Evolutionary conservation across 441 rosid genomes (phyloP), one percentile per base, ranked within the genome.

Genomic region (Raphanus hybrid): DNA sequence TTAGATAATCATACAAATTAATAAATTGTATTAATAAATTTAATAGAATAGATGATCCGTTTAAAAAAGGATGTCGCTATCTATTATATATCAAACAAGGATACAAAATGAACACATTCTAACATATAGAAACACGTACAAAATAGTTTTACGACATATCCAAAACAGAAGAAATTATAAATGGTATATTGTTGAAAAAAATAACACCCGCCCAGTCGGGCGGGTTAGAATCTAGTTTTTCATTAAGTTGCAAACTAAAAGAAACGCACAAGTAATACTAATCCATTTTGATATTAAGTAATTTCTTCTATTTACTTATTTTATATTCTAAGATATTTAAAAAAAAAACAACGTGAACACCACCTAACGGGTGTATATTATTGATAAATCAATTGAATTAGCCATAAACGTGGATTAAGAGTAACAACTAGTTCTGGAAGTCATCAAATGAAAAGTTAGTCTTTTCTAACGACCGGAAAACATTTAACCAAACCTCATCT

Each of bases 401-500:
- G 20, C 3, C 20, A 15, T 52, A 52, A 52, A 52, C 58, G 58
- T 52, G 58, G 15, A 15, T 52, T 14, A 52, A 52, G 58, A 52
- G 58, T 14, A 52, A 52, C 58, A 52, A 10, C 32, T 12, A 54
- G 55, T 62, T 12, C 64, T 52, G 52, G 27, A 48, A 72, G 57
- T 66, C 48, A 12, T 77, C 39, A 26, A 64, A 23, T 23, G 14
- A 61, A 78, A 50, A 60, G 23, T 5, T 48, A 8, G 77, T 52
- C 32, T 52, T 67, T 61, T 67, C 61, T 39, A 61, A 68, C 37
- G 66, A 73, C 70, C 52, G 27, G 74, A 67, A 73, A 78, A 16
- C 18, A 52, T n/a, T 67, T 8, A 78, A 64, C 45, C 52, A 72
- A 72, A 78, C 69, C 65, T 50, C 10, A 37, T 60, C 27, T 50